Base-by-base conservation (phyloP, 2,329 filamentous ascomycete genomes). In the Pestalotiopsis sp. region DNA sequence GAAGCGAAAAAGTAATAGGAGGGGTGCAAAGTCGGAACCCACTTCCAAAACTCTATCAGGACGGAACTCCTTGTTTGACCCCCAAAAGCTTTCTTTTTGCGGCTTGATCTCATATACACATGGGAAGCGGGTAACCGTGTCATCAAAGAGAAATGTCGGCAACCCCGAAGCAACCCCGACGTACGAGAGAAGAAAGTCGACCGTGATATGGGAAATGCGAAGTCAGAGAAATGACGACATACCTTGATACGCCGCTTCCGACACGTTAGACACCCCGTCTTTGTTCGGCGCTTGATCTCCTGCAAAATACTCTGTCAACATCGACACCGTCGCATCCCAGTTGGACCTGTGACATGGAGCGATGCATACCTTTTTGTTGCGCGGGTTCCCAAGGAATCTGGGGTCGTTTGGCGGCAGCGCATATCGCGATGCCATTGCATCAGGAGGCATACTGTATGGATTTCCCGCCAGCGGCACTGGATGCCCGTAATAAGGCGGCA, bases 191-290 rank as follows among this genome's bases (percentile, higher is more conserved):
- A 62, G 20, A 36, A 62, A 20, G 12, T n/a, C n/a, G 14, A 62
- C 27, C 59, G 23, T 62, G 25, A 62, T 63, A 64, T 45, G 56
- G 64, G 64, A 56, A 23, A 39, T 41, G 59, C 63, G 62, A 69
- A 12, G 52, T 58, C 72, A 62, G 72, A 74, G 41, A 75, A 73
- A 73, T 63, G 67, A 68, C 69, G 68, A 82, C 86, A 77, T 79
- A 89, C 87, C 87, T 90, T 90, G 77, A 90, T 89, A 73, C 87
- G 82, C 73, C 87, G 84, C 75, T 88, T 89, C 68, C 87, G 86
- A 78, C 87, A 90, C 59, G 87, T 90, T 77, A 90, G 78, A 72
- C 87, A 90, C n/a, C 87, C 87, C 1, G 87, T 90, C 77, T 90
- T 90, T 61, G 87, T 90, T 73, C 87, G 85, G 70, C 87, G 84